Base-by-base conservation (phyloP, 139 green algal genomes). In the Coccomyxa sp. region DNA sequence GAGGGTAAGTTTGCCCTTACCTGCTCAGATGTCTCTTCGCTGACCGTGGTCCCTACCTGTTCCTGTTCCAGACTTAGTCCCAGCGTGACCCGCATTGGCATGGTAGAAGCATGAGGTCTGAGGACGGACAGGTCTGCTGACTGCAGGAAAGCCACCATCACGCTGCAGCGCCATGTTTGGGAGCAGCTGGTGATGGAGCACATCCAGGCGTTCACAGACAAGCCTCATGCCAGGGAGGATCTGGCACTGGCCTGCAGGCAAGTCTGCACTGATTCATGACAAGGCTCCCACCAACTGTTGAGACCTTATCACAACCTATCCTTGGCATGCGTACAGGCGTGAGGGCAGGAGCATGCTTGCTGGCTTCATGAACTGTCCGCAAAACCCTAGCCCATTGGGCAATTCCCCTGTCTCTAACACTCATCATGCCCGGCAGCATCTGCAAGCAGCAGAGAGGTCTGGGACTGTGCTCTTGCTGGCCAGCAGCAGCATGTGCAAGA, bases 401-500 rank as follows among this genome's bases (percentile, higher is more conserved):
- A 64, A 64, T 18, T 22, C 5, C 27, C 27, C 18, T 7, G 22
- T 18, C 22, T 64, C 18, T 64, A 22, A 64, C 50, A 64, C 5
- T 3, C 50, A 64, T 64, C 50, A 64, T 7, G 1, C 5, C 22
- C 18, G 18, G 27, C 50, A 64, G 50, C 50, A 10, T 8, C 64
- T 75, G 37, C 33, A 0, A n/a, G 34, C 41, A 72, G 79, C 81
- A 79, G 70, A 76, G 73, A 68, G 73, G 37, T 33, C 72, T 0
- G 72, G 55, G 27, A 76, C 76, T 7, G 44, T 89, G 22, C 73
- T 88, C 58, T 72, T 88, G 44, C 83, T 74, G 55, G 83, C 82
- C 69, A 88, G 81, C 33, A 82, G 41, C 73, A 95, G 95, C 68
- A 96, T 88, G 7, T 95, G 94, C 82, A 98, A 98, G 83, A 95